phyloP scores from a whole-genome alignment of 78 protist species.

The Speleostelium caveatum region DNA sequence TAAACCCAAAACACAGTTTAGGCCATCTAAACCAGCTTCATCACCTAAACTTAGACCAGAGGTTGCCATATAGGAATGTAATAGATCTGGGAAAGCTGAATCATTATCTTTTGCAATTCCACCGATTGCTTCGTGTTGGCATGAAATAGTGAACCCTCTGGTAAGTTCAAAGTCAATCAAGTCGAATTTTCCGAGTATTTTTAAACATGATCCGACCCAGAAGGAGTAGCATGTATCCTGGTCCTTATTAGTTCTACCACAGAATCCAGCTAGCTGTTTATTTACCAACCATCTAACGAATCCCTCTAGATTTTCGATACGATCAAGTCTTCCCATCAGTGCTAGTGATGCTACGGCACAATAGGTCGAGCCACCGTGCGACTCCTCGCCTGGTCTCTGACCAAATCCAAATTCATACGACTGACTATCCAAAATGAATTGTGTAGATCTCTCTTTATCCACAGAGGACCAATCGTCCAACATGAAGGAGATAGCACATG shows the following conservation, averaged over 20 bases:
- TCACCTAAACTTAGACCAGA: conserved; percentile 39
- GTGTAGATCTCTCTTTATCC: conserved; percentile 32
- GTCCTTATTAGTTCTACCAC: conserved; percentile 97
- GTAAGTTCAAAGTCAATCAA: conserved; percentile 36
- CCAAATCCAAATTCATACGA: conserved; percentile 83
- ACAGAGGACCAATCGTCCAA: conserved; percentile 84
- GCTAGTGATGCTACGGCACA: conserved; percentile 86
- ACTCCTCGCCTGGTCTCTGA: conserved; percentile 86
- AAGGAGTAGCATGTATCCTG: conserved; percentile 97
- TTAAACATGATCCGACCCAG: conserved; percentile 95
- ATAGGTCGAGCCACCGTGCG: conserved; percentile 92
- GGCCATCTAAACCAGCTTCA: neutral
- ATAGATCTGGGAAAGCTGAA: conserved; percentile 37
- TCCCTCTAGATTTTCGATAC: neutral
- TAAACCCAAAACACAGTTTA: conserved; percentile 23
- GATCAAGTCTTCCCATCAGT: conserved; percentile 70
- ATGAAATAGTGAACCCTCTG: conserved; percentile 20
- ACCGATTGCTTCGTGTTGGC: conserved; percentile 53
- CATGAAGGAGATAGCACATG: conserved; percentile 76
- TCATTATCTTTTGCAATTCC: conserved; percentile 72
- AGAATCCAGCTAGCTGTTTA: conserved; percentile 91
- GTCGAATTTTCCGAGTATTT: conserved; percentile 27
- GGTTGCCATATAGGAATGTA: conserved; percentile 79
- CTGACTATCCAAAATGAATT: conserved; percentile 38
- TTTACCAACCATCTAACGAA: conserved; percentile 58